A percentile compares a stretch with the other conserved stretches of the same genome.
phyloP scores from a whole-genome alignment of 768 basidiomycete species.

The Suillus discolor region DNA sequence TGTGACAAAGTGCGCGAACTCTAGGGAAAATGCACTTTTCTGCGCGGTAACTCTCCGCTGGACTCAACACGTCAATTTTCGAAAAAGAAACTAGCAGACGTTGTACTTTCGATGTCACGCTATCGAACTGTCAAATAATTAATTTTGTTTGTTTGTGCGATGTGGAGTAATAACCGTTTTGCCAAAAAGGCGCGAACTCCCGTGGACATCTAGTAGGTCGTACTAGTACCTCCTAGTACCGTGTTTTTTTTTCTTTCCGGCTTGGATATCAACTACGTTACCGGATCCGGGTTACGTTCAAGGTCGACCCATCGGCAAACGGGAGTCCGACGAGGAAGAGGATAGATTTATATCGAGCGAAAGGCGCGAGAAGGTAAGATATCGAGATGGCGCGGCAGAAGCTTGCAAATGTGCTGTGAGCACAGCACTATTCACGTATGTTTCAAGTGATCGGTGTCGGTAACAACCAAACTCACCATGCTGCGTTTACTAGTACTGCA shows the following conservation, averaged over 20 bases:
- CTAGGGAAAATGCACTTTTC: too few relatives aligned
- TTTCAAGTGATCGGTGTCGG: not conserved
- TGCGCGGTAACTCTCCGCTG: too few relatives aligned
- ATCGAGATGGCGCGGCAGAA: constrained; percentile 22
- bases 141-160: too few relatives aligned
- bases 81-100: too few relatives aligned
- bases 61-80: too few relatives aligned
- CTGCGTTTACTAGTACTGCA: not conserved
- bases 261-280: constrained; percentile 38
- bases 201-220: too few relatives aligned
- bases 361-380: constrained; percentile 16
- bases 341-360: constrained; percentile 40
- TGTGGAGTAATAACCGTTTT: too few relatives aligned
- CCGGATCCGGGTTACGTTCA: constrained; percentile 36
- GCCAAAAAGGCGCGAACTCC: too few relatives aligned
- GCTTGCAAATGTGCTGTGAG: constrained; percentile 27
- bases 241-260: constrained; percentile 35
- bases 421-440: constrained; percentile 11
- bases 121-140: too few relatives aligned
- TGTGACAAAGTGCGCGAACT: too few relatives aligned
- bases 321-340: constrained; percentile 66
- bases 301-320: constrained; percentile 62
- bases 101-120: too few relatives aligned
- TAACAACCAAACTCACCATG: not conserved
- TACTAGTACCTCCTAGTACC: constrained; percentile 35